Conservation (phyloP, 192 early-diverging fungal species). For the Coemansia sp. region DNA sequence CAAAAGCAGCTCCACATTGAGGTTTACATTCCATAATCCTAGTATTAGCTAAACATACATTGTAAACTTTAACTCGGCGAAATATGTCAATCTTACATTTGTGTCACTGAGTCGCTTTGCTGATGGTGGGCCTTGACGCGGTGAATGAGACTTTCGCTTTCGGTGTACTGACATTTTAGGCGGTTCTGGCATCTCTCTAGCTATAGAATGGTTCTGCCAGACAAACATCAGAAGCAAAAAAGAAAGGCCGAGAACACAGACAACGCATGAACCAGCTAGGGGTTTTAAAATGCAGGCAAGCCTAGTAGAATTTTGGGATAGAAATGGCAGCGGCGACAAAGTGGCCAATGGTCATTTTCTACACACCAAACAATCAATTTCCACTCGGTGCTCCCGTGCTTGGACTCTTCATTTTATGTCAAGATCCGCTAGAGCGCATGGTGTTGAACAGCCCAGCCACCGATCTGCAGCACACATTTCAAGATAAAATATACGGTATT, state of each 20-base stretch:
- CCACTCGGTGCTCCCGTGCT: too few species aligned
- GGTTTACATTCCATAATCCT: background rate
- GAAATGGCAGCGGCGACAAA: too few species aligned
- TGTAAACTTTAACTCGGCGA: constrained; percentile 4
- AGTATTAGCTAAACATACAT: too few species aligned
- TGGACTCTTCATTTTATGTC: background rate
- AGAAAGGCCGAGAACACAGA: background rate
- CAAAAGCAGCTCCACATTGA: background rate
- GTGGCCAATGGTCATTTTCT: too few species aligned
- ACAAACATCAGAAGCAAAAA: background rate
- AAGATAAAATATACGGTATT: background rate
- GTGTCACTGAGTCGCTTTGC: background rate
- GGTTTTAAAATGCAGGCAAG: background rate
- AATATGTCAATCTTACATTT: background rate
- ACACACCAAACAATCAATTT: background rate
- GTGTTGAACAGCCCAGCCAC: background rate
- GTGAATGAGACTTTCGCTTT: constrained; percentile 1
- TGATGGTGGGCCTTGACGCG: background rate
- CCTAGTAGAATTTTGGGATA: background rate
- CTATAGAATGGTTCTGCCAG: background rate
- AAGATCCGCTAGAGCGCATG: background rate
- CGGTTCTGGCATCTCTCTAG: background rate
- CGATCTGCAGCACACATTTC: background rate
- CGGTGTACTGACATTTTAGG: background rate
- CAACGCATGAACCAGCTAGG: too few species aligned